These are phyloP conservation scores for Delonix regia DNA, from an alignment of 306 rosid genomes.

Conservation along the genomic window DNA sequence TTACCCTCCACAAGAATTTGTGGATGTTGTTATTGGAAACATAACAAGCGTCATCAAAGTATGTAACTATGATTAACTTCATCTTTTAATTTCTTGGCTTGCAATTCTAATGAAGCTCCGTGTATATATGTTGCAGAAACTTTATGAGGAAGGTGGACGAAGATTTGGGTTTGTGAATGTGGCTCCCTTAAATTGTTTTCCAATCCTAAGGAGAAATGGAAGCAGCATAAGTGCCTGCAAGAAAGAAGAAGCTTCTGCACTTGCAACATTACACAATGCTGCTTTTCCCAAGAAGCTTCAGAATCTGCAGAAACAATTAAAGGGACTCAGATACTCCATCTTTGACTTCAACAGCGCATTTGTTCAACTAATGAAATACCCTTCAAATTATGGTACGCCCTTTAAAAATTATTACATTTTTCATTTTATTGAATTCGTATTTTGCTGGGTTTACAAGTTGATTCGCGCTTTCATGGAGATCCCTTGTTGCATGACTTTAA, in stretches of 20 bases:
- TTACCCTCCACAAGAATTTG: slow-evolving; percentile 34
- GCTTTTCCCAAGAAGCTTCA: slow-evolving; percentile 29
- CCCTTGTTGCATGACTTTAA: too few relatives aligned
- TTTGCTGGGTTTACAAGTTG: too few relatives aligned
- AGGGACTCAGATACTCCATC: slow-evolving; percentile 50
- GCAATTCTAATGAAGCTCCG: too few relatives aligned
- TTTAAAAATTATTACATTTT: too few relatives aligned
- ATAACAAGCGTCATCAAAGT: slow-evolving; percentile 43
- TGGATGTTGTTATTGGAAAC: slow-evolving; percentile 53
- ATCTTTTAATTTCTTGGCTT: too few relatives aligned
- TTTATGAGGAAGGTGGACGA: slow-evolving; percentile 56
- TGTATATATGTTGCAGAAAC: slow-evolving; percentile 26
- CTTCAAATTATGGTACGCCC: slow-evolving; percentile 44
- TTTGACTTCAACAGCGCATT: slow-evolving; percentile 24
- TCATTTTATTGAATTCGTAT: too few relatives aligned
- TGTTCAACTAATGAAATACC: slow-evolving; percentile 23
- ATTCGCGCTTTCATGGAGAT: too few relatives aligned
- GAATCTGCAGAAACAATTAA: slow-evolving; percentile 33
- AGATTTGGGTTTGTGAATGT: slow-evolving; percentile 47
- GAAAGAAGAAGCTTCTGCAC: slow-evolving; percentile 27
- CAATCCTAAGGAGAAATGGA: slow-evolving; percentile 32
- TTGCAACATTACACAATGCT: slow-evolving; percentile 49
- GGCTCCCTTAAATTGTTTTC: slow-evolving; percentile 38
- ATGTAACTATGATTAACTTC: background rate
- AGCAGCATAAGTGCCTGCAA: slow-evolving; percentile 37